phyloP scores from a whole-genome alignment of 441 rosid species.

The Jatropha podagrica region DNA sequence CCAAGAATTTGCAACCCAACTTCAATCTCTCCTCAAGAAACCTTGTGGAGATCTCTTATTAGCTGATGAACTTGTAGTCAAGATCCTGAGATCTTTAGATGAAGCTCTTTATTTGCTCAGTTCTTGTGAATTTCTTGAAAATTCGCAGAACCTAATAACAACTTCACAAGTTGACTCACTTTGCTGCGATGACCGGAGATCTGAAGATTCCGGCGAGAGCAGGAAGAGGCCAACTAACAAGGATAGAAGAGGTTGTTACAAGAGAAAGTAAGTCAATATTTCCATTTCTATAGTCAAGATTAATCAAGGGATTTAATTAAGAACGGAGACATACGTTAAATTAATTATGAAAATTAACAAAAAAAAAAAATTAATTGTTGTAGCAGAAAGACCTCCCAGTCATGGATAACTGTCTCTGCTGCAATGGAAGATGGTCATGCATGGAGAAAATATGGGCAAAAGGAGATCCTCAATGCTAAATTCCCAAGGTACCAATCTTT shows the following conservation, averaged over 20 bases:
- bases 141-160: slow-evolving; percentile 20
- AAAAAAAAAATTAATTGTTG: not conserved
- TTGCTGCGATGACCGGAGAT: slow-evolving; percentile 37
- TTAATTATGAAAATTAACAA: not conserved
- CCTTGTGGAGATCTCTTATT: slow-evolving; percentile 20
- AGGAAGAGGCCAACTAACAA: slow-evolving; percentile 33
- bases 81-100: slow-evolving; percentile 58
- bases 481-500: slow-evolving; percentile 54
- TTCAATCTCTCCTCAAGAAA: slow-evolving; percentile 38
- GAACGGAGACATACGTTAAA: not conserved
- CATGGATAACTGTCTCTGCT: slow-evolving; percentile 38
- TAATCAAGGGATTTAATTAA: not conserved
- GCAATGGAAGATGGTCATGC: slow-evolving; percentile 48
- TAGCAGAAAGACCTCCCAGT: slow-evolving; percentile 46
- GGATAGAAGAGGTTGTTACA: slow-evolving; percentile 69
- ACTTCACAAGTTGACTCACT: slow-evolving; percentile 38
- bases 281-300: not conserved
- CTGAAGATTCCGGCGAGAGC: slow-evolving; percentile 57
- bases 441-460: slow-evolving; percentile 95
- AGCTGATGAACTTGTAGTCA: slow-evolving; percentile 33
- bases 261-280: slow-evolving; percentile 58
- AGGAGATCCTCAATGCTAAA: slow-evolving; percentile 64
- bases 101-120: slow-evolving; percentile 43
- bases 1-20: slow-evolving; percentile 42
- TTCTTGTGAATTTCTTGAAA: slow-evolving; percentile 19